Conservation (phyloP, 495 filamentous ascomycete species). For the Astrocystis sublimbata region DNA sequence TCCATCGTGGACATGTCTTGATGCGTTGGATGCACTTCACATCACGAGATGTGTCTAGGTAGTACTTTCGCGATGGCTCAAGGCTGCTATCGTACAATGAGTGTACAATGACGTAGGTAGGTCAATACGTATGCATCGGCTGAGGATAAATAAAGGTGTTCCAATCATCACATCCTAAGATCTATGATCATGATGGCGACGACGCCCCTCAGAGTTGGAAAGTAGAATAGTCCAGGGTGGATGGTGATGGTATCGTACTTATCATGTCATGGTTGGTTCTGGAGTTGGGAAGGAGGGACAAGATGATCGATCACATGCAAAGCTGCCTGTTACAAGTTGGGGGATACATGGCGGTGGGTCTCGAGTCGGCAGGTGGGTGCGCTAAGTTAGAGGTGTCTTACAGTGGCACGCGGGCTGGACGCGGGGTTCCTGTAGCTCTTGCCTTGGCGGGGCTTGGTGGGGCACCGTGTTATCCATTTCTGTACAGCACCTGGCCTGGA, state of each 20-base stretch:
- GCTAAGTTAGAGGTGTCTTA: no score
- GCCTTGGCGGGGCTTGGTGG: background rate
- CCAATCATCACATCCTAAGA: background rate
- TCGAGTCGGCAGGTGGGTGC: no score
- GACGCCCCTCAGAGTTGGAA: background rate
- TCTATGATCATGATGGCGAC: background rate
- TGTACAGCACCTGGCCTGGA: background rate
- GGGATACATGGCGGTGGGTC: background rate
- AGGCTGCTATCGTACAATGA: background rate
- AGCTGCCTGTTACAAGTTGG: background rate
- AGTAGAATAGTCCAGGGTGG: background rate
- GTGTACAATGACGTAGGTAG: slow-evolving; percentile 26
- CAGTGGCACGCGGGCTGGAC: no score
- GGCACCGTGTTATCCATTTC: background rate
- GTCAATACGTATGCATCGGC: background rate
- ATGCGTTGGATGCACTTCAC: background rate
- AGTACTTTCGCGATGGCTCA: background rate
- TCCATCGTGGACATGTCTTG: slow-evolving; percentile 33
- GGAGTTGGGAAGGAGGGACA: slow-evolving; percentile 1
- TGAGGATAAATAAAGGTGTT: background rate
- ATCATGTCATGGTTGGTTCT: no score
- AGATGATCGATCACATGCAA: slow-evolving; percentile 16
- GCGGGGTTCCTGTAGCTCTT: slow-evolving; percentile 10
- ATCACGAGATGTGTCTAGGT: no score
- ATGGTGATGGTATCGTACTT: slow-evolving; percentile 1